Percentiles rank a stretch among this genome's conserved stretches.
Evolutionary conservation across 192 early-diverging fungal genomes (phyloP).

Genomic region (Pilobolus umbonatus): DNA sequence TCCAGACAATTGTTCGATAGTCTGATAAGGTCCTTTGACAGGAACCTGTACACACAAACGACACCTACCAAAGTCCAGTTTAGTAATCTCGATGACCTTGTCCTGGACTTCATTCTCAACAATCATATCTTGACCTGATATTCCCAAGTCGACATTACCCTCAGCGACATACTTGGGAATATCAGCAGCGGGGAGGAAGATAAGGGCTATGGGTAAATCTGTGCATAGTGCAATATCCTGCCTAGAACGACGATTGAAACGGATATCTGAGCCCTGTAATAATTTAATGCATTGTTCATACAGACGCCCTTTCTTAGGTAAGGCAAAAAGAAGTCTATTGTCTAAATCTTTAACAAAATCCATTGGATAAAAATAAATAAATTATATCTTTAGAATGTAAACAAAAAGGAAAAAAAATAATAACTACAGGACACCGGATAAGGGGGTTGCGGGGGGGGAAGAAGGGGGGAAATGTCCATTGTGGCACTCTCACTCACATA

Average conservation of each 20-base stretch:
- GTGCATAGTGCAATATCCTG: slow-evolving; percentile 95
- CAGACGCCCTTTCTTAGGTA: slow-evolving; percentile 98
- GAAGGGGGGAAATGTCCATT: no score
- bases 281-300: slow-evolving; percentile 83
- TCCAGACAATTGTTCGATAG: slow-evolving; percentile 72
- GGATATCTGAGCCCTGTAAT: slow-evolving; percentile 87
- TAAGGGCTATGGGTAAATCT: slow-evolving; percentile 89
- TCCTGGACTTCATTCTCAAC: slow-evolving; percentile 73
- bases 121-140: slow-evolving; percentile 96
- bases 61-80: slow-evolving; percentile 92
- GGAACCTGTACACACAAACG: slow-evolving; percentile 91
- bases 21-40: slow-evolving; percentile 39
- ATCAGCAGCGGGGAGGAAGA: slow-evolving; percentile 94
- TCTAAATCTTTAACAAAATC: slow-evolving; percentile 56
- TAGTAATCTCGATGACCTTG: slow-evolving; percentile 62
- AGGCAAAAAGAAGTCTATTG: slow-evolving; percentile 85
- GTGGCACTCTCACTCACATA: no score
- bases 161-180: slow-evolving; percentile 95
- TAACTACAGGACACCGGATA: no score
- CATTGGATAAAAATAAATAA: slow-evolving; percentile 35
- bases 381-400: no score
- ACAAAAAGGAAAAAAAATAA: no score
- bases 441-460: no score
- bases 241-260: slow-evolving; percentile 90
- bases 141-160: slow-evolving; percentile 94